Evolutionary conservation across 2,329 filamentous ascomycete species (phyloP).

Genomic region (Neofusicoccum parvum): DNA sequence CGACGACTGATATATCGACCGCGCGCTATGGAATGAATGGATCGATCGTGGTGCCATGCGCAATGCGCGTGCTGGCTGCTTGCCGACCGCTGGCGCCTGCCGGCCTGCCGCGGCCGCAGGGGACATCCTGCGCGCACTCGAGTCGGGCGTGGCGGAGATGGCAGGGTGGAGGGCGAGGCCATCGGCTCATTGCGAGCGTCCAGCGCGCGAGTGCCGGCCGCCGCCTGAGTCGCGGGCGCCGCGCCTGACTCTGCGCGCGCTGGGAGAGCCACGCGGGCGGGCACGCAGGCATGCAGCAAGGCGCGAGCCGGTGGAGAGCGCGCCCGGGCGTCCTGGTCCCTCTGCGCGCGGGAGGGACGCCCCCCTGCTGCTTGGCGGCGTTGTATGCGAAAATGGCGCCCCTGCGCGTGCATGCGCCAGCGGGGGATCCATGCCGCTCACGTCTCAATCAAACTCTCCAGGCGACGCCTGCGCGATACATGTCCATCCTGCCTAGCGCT

Average conservation of each 20-base stretch:
- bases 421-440: constrained; percentile 5
- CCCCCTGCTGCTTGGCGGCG: constrained; percentile 13
- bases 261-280: constrained; percentile 2
- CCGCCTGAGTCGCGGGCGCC: not conserved
- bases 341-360: constrained; percentile 4
- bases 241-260: not conserved
- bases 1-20: not conserved
- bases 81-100: not conserved
- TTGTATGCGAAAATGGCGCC: not conserved
- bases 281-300: not conserved
- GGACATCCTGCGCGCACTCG: not conserved
- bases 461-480: constrained; percentile 18
- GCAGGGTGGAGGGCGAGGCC: not conserved
- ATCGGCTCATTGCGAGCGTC: not conserved
- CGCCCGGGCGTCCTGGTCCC: constrained; percentile 3
- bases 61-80: not conserved
- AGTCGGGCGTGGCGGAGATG: constrained; percentile 3
- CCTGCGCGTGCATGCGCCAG: constrained; percentile 3
- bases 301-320: constrained; percentile 5
- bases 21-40: constrained; percentile 10
- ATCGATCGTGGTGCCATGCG: constrained; percentile 1
- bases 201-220: not conserved
- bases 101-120: not conserved
- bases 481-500: constrained; percentile 14
- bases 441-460: constrained; percentile 20